These are phyloP conservation scores for Stellera chamaejasme DNA, from an alignment of 345 rosid species.

Conservation along the genomic window DNA sequence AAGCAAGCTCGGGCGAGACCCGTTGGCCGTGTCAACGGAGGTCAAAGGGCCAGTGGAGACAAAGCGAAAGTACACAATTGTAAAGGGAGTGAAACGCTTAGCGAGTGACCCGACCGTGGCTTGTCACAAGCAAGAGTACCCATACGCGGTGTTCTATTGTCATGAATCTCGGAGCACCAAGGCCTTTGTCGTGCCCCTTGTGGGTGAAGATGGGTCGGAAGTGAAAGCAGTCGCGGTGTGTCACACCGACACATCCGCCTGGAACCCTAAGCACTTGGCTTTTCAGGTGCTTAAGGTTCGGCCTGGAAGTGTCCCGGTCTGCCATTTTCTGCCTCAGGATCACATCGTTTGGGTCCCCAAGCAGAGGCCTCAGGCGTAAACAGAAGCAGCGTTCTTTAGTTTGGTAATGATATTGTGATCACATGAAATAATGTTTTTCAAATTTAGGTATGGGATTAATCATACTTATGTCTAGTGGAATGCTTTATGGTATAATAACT, in stretches of 20 bases:
- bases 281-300: conserved; percentile 64
- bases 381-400: background rate
- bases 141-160: conserved; percentile 78
- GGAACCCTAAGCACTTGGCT: conserved; percentile 83
- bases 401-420: too few relatives aligned
- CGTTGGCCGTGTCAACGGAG: conserved; percentile 57
- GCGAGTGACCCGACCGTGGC: conserved; percentile 38
- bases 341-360: conserved; percentile 58
- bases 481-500: background rate
- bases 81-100: conserved; percentile 31
- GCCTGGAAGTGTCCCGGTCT: conserved; percentile 64
- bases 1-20: conserved; percentile 55
- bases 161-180: conserved; percentile 49
- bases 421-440: background rate
- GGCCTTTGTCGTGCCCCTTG: conserved; percentile 47
- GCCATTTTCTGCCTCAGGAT: conserved; percentile 82
- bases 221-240: conserved; percentile 71
- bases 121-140: conserved; percentile 79
- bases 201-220: conserved; percentile 52
- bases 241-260: conserved; percentile 74
- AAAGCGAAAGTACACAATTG: conserved; percentile 40
- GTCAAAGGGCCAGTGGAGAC: conserved; percentile 25
- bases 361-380: conserved; percentile 17
- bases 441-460: conserved; percentile 6
- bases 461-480: background rate